phyloP scores from a whole-genome alignment of 441 rosid genomes.

The Macaranga tanarius region DNA sequence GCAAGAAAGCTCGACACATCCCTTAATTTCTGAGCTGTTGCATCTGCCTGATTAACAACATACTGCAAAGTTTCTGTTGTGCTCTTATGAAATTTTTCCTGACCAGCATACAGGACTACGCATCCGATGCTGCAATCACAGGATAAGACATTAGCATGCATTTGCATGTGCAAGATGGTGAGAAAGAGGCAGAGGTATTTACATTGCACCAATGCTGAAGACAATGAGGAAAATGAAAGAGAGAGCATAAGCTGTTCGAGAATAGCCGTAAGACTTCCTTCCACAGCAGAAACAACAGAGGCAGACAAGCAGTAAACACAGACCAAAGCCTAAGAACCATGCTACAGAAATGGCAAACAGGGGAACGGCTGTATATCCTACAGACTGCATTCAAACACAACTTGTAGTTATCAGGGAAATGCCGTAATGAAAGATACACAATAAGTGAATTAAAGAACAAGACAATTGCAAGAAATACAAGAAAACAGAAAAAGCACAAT shows the following conservation, averaged over 20 bases:
- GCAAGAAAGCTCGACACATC: constrained; percentile 65
- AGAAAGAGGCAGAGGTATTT: constrained; percentile 7
- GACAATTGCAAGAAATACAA: background rate
- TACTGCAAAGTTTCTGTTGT: constrained; percentile 63
- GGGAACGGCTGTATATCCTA: constrained; percentile 70
- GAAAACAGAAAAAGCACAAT: no score
- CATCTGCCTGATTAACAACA: constrained; percentile 71
- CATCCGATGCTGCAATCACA: constrained; percentile 66
- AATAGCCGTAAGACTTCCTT: constrained; percentile 60
- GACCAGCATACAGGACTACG: constrained; percentile 70
- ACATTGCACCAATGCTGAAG: constrained; percentile 72
- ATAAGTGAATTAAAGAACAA: background rate
- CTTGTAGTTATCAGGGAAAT: constrained; percentile 14
- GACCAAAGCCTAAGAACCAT: constrained; percentile 78
- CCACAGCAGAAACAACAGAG: constrained; percentile 50
- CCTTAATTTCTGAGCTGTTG: constrained; percentile 51
- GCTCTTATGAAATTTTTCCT: constrained; percentile 61
- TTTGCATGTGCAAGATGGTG: background rate
- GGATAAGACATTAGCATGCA: background rate
- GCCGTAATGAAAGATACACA: background rate
- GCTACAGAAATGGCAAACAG: constrained; percentile 54
- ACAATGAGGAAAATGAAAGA: constrained; percentile 68
- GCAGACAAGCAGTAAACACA: constrained; percentile 49
- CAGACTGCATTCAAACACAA: constrained; percentile 63
- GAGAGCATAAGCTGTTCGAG: constrained; percentile 57